These are phyloP conservation scores for Fusarium denticulatum DNA, from an alignment of 2,329 filamentous ascomycete species.

Conservation along the genomic window DNA sequence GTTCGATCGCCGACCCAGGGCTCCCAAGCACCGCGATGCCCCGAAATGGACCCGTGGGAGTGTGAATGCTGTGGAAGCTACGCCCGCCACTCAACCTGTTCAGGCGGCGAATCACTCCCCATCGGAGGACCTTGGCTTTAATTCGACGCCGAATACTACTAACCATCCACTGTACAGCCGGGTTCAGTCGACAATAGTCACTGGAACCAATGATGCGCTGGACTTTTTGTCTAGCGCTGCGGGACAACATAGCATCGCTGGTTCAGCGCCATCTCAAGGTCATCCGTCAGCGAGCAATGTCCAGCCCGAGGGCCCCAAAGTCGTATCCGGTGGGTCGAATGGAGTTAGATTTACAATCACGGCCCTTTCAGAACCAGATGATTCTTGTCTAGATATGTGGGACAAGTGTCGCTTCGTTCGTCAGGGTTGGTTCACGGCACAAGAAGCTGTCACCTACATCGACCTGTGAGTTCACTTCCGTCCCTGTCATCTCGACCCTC, in stretches of 20 bases:
- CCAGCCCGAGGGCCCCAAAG: neutral
- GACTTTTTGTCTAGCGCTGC: conserved; percentile 26
- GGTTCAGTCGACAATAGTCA: conserved; percentile 25
- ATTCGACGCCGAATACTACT: neutral
- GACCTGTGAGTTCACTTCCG: conserved; percentile 21
- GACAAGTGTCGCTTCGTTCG: conserved; percentile 41
- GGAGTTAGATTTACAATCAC: conserved; percentile 17
- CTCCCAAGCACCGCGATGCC: conserved; percentile 16
- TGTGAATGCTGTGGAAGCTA: neutral
- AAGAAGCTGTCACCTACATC: conserved; percentile 43
- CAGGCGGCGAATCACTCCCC: neutral
- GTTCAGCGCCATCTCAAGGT: conserved; percentile 5
- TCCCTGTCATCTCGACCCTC: accelerated
- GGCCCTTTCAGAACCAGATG: conserved; percentile 30
- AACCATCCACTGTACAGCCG: conserved; percentile 12
- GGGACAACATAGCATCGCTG: conserved; percentile 7
- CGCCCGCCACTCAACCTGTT: neutral
- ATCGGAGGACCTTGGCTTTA: neutral
- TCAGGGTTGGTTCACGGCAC: conserved; percentile 41
- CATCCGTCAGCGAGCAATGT: neutral
- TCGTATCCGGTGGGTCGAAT: neutral
- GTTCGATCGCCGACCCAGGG: conserved; percentile 18
- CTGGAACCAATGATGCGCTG: conserved; percentile 26
- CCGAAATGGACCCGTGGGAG: conserved; percentile 20
- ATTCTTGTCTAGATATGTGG: conserved; percentile 36